Evolutionary conservation across 176 grass and related monocot species (phyloP), one percentile per base, ranked within the genome.

Genomic region (Carex cristatella): DNA sequence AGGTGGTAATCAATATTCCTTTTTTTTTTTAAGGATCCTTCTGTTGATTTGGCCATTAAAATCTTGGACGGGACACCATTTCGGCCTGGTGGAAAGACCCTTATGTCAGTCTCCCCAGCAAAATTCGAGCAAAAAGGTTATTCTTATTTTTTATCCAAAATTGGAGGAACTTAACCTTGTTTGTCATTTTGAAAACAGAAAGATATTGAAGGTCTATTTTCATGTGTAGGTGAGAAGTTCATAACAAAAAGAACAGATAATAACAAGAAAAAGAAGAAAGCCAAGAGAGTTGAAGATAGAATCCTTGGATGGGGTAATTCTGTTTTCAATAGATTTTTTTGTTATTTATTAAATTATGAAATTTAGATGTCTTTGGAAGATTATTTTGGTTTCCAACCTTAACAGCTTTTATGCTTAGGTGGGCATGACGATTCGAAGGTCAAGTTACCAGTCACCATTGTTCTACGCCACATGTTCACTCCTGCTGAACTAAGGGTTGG

Each of bases 221-320:
- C n/a, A 76, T 89, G 55, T 76, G 77, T 85, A 99, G 91, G 96
- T 67, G 81, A 95, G 23, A 81, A 87, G 81, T 99, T 99, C 16
- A 55, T 99, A 64, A 16, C 91, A 81, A 99, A 94, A 83, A 94
- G 94, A 75, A 60, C 77, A 38, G 96, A 99, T 89, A 79, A 58
- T 79, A 99, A 93, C 62, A 88, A 89, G 70, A 99, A 91, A 85
- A 99, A 99, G 89, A 95, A 80, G 90, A 98, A 95, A 91, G 74
- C 74, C 46, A 98, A 92, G 84, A 94, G 87, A 56, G 91, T 95
- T 81, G 91, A 94, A 84, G 88, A 95, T 84, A 99, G 94, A 85
- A 93, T 95, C 84, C 91, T 99, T 85, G 91, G 96, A 89, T 99
- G 93, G 96, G 93, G 93, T 99, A 94, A 89, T 85, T 84, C 16